Evolutionary conservation across 495 filamentous ascomycete species (phyloP), one percentile per base, ranked within the genome.

Genomic region (Penicillium steckii): DNA sequence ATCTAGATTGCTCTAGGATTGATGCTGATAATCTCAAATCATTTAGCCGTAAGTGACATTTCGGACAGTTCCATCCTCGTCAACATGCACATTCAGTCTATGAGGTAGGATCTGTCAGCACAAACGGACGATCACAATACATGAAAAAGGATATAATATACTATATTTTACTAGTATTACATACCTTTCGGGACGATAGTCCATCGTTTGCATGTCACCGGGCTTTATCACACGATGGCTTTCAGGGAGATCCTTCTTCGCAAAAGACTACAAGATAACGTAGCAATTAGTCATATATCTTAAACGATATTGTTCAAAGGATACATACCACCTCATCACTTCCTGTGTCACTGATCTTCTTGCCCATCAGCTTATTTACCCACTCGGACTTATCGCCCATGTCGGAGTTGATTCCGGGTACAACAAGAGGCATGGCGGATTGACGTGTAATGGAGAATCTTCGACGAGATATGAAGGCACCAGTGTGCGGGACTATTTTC

Each of bases 351-450:
- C 73, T 75, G 33, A 84, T 65, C 62, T 82, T 89, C 83, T 92
- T 92, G 53, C 89, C 88, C 45, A 85, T 81, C 13, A 93, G 74
- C 77, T 90, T 89, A 67, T 77, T 82, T 35, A 69, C 69, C 89
- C 89, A 93, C 53, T 86, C 80, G 32, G 79, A 71, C 54, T 83
- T 83, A 61, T 80, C 74, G 46, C 67, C 74, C 50, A 64, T 57
- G 33, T 70, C 64, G 68, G 75, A 79, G 62, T 76, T 80, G 72
- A 91, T 72, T 62, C 83, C 87, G 12, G 88, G 88, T 15, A 91
- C 81, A 62, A 93, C 84, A 71, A 93, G 88, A 77, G 89, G 89
- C 89, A 93, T 93, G 33, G 61, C 86, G 77, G 35, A 38, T 32
- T 2, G 29, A 32, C n/a, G 29, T n/a, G 10, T 32, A 13, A 32